Conservation (phyloP, 768 basidiomycete species). For the Dacryopinax spathularia region DNA sequence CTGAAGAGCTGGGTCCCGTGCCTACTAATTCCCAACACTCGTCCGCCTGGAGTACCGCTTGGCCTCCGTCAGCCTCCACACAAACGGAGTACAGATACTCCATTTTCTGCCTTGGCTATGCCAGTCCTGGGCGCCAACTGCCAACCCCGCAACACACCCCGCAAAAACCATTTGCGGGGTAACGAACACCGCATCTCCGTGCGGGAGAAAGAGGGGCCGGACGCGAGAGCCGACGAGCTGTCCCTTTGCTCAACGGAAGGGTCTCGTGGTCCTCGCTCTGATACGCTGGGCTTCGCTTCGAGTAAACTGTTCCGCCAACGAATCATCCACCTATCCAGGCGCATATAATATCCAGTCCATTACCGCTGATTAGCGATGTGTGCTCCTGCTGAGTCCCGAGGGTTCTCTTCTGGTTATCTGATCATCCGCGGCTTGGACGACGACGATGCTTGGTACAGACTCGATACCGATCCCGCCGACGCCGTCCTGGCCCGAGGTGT, state of each 20-base stretch:
- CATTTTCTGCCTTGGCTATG: too few species aligned
- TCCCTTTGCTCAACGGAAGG: neutral
- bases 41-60: too few species aligned
- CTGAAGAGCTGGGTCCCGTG: too few species aligned
- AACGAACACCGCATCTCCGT: neutral
- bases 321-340: neutral
- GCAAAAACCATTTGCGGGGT: neutral
- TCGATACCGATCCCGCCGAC: neutral
- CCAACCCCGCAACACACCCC: neutral
- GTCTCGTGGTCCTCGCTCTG: neutral
- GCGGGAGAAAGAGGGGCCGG: neutral
- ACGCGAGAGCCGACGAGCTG: neutral
- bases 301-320: conserved; percentile 1
- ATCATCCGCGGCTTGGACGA: neutral
- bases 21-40: neutral
- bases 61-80: too few species aligned
- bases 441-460: neutral
- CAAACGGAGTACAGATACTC: too few species aligned
- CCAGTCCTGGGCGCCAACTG: too few species aligned
- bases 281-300: neutral
- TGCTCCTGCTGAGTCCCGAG: neutral
- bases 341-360: neutral
- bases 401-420: neutral
- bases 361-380: neutral
- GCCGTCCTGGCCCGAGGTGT: neutral